Evolutionary conservation across 2,329 filamentous ascomycete species (phyloP).

Genomic region (Tolypocladium ophioglossoides): DNA sequence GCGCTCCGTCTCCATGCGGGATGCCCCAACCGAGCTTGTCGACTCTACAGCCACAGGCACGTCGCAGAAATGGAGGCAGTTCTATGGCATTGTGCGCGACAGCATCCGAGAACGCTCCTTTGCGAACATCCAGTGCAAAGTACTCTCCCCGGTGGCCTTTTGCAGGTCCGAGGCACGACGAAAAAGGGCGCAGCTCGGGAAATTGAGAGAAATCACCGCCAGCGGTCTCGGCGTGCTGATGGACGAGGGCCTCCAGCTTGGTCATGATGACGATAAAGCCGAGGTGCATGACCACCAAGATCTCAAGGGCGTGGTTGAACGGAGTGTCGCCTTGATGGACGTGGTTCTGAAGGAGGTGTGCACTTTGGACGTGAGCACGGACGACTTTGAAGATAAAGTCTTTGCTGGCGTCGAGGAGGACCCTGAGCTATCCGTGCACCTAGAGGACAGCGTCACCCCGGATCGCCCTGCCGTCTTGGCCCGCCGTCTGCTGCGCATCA

Average conservation of each 20-base stretch:
- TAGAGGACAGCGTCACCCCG: conserved; percentile 32
- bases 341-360: conserved; percentile 67
- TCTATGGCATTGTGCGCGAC: conserved; percentile 71
- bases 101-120: conserved; percentile 66
- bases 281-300: conserved; percentile 38
- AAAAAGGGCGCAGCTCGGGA: conserved; percentile 63
- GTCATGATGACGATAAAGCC: conserved; percentile 47
- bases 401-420: conserved; percentile 53
- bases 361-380: conserved; percentile 48
- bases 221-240: conserved; percentile 80
- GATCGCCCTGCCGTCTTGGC: conserved; percentile 51
- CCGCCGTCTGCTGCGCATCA: conserved; percentile 55
- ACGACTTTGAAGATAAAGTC: conserved; percentile 55
- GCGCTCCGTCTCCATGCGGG: conserved; percentile 19
- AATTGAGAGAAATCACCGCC: conserved; percentile 69
- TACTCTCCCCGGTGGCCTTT: conserved; percentile 69
- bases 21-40: conserved; percentile 20
- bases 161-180: conserved; percentile 62
- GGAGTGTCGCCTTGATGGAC: conserved; percentile 77
- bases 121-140: conserved; percentile 55
- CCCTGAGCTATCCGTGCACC: conserved; percentile 43
- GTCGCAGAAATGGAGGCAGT: conserved; percentile 50
- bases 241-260: conserved; percentile 69
- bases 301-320: conserved; percentile 64
- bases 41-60: conserved; percentile 27